Evolutionary conservation across 2,329 filamentous ascomycete species (phyloP).

Genomic region (Penicillium sp.): DNA sequence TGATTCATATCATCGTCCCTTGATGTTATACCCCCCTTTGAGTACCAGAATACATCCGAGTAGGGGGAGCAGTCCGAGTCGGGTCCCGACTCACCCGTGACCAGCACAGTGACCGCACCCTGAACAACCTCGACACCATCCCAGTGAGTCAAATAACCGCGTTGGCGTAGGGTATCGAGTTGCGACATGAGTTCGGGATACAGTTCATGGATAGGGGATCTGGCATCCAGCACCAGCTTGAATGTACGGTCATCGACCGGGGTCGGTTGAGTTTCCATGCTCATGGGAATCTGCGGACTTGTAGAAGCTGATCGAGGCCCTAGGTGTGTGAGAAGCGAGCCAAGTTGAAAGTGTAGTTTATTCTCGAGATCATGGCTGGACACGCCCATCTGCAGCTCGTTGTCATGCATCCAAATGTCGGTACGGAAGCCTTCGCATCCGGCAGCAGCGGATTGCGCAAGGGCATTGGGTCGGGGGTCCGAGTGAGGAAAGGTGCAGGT

Average conservation of each 20-base stretch:
- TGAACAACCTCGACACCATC: conserved; percentile 17
- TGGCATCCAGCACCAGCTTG: conserved; percentile 24
- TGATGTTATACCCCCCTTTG: background rate
- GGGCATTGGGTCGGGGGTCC: conserved; percentile 14
- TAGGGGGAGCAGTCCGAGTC: conserved; percentile 6
- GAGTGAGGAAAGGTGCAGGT: conserved; percentile 23
- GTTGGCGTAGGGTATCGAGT: conserved; percentile 17
- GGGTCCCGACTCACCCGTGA: conserved; percentile 12
- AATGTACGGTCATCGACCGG: conserved; percentile 11
- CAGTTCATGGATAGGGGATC: conserved; percentile 12
- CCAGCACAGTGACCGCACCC: conserved; percentile 24
- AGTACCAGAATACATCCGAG: conserved; percentile 14
- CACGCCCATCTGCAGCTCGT: conserved; percentile 21
- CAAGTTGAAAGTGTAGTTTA: conserved; percentile 23
- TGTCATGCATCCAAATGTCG: conserved; percentile 24
- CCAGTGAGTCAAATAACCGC: conserved; percentile 23
- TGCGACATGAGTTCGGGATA: conserved; percentile 19
- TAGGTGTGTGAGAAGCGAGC: conserved; percentile 18
- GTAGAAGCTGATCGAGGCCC: conserved; percentile 8
- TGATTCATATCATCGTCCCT: conserved; percentile 2
- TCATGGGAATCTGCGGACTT: background rate
- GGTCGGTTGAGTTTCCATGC: conserved; percentile 1
- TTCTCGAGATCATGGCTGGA: conserved; percentile 8
- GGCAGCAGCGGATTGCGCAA: conserved; percentile 19
- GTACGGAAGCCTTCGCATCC: conserved; percentile 27